Evolutionary conservation across 2,329 filamentous ascomycete genomes (phyloP), one percentile per base, ranked within the genome.

Genomic region (Karstenula rhodostoma): DNA sequence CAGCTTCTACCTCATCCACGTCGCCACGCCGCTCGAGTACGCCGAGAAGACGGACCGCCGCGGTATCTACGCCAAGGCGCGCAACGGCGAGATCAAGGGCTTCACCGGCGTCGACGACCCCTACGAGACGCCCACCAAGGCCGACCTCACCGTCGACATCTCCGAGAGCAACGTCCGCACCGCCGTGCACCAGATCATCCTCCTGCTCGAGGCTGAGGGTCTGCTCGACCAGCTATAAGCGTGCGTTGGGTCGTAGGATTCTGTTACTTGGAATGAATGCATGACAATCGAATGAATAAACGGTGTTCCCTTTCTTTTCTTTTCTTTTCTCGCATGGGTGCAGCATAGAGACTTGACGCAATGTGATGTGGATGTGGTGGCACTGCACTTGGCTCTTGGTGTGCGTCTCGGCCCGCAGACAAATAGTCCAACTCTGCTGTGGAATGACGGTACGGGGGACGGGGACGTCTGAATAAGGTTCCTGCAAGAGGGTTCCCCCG

Each of bases 21-120:
- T 99, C 53, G 92, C 92, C 43, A 99, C 95, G 49, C 89, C 92
- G 27, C 89, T 99, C 64, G 94, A 96, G 82, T 88, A 94, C 83
- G 92, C 90, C 77, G 95, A 99, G 86, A 92, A 92, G 87, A 97
- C 93, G 32, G 95, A 99, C 81, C 94, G 93, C 84, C 87, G 90
- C 63, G 95, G 95, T 61, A 89, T 97, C 75, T 99, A 98, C 81
- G 86, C 86, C 67, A 87, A 88, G 77, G 95, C 95, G 43, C 87
- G 95, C 64, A 86, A 85, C 22, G 95, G 95, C 60, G 91, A 97
- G 83, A 96, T 99, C 81, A 95, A 94, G 88, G 94, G 94, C 66
- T 99, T 99, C 86, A 99, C 95, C 8, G 95, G 95, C 73, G 93
- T 99, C 59, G 94, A 98, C 77, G 94, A 98, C 83, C 94, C 95